Evolutionary conservation across 2,329 filamentous ascomycete species (phyloP), one percentile per base, ranked within the genome.

Genomic region (Leptographium lundbergii): DNA sequence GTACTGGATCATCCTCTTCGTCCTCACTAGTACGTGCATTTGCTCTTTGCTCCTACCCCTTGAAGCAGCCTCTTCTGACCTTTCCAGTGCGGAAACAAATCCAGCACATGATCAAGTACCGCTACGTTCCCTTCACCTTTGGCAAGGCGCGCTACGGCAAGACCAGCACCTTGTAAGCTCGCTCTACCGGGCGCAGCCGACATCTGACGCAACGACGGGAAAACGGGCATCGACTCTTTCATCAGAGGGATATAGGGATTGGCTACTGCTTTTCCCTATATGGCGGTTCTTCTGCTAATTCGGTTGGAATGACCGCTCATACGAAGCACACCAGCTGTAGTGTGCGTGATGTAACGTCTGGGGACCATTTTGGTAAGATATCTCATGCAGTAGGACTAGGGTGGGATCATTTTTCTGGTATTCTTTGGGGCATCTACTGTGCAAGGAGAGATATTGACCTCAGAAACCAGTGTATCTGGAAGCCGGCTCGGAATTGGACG

Each of bases 51-150:
- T 29, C 45, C 11, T 11, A n/a, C 9, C 24, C 25, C 13, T 24
- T 14, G 6, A 39, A 9, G 22, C 13, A 25, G 3, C 27, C 2
- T 6, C 11, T 13, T 52, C 4, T 36, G 24, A 32, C 42, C 6
- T 9, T 22, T 19, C 34, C 67, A 95, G 91, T 99, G 94, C 85
- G 94, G 74, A 89, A 94, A 79, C 94, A 99, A 77, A 99, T 99
- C 67, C 94, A 99, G 77, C 94, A 97, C 77, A 99, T 99, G 94
- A 92, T 99, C 81, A 99, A 97, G 79, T 99, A 97, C 79, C 89
- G 92, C 75, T 99, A 96, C 71, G 91, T 96, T 34, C 91, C 91
- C 48, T 96, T 96, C 77, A 86, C 89, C 48, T 84, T 95, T 65
- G 91, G 91, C 73, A 96, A 96, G 82, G 80, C 88, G 64, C 85